A percentile compares a stretch with the other conserved stretches of the same genome.
phyloP scores from a whole-genome alignment of 208 protist species.

The Trichomonas tenax region DNA sequence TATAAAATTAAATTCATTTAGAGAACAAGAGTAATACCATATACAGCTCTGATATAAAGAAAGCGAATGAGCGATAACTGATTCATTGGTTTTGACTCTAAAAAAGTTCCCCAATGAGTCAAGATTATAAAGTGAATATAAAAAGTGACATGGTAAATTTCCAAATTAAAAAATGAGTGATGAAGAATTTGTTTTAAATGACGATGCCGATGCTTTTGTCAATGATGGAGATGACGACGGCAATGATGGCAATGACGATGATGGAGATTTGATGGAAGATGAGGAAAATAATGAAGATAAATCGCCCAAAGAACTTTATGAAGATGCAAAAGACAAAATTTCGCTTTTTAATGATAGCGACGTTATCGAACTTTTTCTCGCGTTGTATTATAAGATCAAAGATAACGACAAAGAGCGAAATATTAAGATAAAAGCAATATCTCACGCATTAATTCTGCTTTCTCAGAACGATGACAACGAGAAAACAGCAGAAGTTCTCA shows the following conservation, averaged over 20 bases:
- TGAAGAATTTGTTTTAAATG: not conserved
- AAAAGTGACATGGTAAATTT: too few relatives aligned
- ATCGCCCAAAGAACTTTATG: not conserved
- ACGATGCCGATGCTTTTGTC: too few relatives aligned
- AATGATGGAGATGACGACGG: not conserved
- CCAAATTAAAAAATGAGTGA: not conserved
- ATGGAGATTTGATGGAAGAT: not conserved
- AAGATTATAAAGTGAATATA: too few relatives aligned
- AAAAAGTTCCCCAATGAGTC: too few relatives aligned
- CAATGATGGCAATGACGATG: not conserved
- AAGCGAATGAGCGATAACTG: too few relatives aligned
- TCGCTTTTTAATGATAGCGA: not conserved
- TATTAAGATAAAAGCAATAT: not conserved
- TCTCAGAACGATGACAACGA: not conserved
- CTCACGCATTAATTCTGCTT: not conserved
- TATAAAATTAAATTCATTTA: too few relatives aligned
- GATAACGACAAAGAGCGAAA: not conserved
- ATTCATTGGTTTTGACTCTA: too few relatives aligned
- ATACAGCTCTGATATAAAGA: too few relatives aligned
- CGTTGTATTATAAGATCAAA: not conserved
- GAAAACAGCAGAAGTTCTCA: not conserved
- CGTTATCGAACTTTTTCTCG: not conserved
- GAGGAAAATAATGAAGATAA: not conserved
- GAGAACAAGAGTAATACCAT: too few relatives aligned
- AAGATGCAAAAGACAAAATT: not conserved